Evolutionary conservation across 2,329 filamentous ascomycete genomes (phyloP).

Genomic region (Ceratocystis albifundus): DNA sequence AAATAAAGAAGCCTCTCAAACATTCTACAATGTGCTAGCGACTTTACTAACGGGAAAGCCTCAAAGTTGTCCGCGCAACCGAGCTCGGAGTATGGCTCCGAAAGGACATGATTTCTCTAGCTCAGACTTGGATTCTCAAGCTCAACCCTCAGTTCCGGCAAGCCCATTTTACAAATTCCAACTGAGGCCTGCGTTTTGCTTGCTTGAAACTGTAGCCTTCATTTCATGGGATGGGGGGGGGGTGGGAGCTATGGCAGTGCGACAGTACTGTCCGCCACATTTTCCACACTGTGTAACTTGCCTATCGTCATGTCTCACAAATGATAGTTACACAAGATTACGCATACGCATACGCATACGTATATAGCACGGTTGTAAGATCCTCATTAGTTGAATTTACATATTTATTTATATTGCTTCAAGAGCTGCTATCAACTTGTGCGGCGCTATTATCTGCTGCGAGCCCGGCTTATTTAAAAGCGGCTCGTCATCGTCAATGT

Average conservation of each 20-base stretch:
- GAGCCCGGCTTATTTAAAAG: not conserved
- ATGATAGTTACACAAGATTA: not conserved
- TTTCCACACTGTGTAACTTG: not conserved
- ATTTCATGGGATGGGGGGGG: not conserved
- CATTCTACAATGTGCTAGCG: too few relatives aligned
- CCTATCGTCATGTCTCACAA: not conserved
- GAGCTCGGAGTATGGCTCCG: not conserved
- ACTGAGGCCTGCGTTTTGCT: not conserved
- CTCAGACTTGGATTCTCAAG: too few relatives aligned
- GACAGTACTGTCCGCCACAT: too few relatives aligned
- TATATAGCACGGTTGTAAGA: not conserved
- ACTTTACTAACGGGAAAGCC: too few relatives aligned
- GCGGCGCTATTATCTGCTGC: not conserved
- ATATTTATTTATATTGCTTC: not conserved
- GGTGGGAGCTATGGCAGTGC: not conserved
- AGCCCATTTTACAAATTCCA: not conserved
- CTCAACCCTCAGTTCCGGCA: too few relatives aligned
- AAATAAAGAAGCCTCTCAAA: too few relatives aligned
- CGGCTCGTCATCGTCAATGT: slow-evolving; percentile 5
- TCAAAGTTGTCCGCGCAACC: not conserved
- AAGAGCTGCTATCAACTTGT: not conserved
- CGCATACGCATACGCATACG: not conserved
- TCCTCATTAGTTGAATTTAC: not conserved
- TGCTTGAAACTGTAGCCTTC: too few relatives aligned
- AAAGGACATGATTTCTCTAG: not conserved